These are phyloP conservation scores for Fraxinus quadrangulata DNA, from an alignment of 257 asterid genomes.

Conservation along the genomic window DNA sequence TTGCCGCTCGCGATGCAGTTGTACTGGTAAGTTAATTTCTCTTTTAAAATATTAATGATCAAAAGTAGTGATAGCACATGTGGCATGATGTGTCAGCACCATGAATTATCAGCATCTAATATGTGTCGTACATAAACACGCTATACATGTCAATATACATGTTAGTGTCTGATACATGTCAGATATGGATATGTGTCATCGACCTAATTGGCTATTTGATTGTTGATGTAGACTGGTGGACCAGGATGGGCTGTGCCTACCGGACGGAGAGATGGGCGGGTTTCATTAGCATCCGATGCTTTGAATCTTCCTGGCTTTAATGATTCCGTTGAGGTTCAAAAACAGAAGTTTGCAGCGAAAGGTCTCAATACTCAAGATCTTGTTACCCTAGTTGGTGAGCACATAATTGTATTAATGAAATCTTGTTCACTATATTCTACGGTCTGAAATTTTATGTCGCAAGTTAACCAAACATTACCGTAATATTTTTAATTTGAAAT, in stretches of 20 bases:
- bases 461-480: no score
- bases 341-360: slow-evolving; percentile 34
- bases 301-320: slow-evolving; percentile 29
- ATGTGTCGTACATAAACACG: no score
- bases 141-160: no score
- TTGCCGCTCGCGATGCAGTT: slow-evolving; percentile 89
- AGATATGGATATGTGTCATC: no score
- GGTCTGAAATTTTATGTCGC: no score
- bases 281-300: slow-evolving; percentile 37
- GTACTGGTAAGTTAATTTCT: slow-evolving; percentile 36
- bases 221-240: slow-evolving; percentile 37
- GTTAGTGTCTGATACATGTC: neutral
- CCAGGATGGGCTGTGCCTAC: slow-evolving; percentile 45
- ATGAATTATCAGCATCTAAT: no score
- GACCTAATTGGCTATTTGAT: neutral
- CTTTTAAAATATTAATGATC: no score
- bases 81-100: no score
- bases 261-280: slow-evolving; percentile 47
- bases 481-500: no score
- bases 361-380: slow-evolving; percentile 48
- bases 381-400: slow-evolving; percentile 51
- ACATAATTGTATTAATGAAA: neutral
- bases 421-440: no score
- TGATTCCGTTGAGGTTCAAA: slow-evolving; percentile 41
- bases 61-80: no score